Conservation (phyloP, 2,329 filamentous ascomycete genomes). For the Phialophora tarda region DNA sequence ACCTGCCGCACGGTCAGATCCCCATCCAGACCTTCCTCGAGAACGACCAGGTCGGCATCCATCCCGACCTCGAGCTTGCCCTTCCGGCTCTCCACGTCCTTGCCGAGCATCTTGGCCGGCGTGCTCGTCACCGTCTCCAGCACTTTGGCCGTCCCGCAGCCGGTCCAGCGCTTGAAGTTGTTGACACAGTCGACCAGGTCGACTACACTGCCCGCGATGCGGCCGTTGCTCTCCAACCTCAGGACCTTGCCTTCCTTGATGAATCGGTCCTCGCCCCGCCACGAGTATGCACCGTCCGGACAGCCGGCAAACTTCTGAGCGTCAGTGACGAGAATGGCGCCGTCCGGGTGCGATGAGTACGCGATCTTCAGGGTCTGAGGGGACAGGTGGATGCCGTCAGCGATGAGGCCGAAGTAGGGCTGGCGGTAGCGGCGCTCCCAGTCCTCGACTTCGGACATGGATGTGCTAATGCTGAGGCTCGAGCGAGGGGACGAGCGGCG, state of each 20-base stretch:
- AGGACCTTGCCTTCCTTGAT: conserved; percentile 69
- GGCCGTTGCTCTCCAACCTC: conserved; percentile 76
- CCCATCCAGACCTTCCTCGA: conserved; percentile 58
- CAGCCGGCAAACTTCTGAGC: conserved; percentile 87
- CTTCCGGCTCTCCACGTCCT: conserved; percentile 64
- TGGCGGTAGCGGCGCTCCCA: conserved; percentile 36
- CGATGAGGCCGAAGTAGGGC: conserved; percentile 87
- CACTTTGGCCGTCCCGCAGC: conserved; percentile 69
- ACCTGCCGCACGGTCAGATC: conserved; percentile 73
- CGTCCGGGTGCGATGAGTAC: conserved; percentile 81
- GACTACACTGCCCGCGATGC: conserved; percentile 71
- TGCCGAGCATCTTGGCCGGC: conserved; percentile 75
- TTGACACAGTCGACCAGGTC: conserved; percentile 81
- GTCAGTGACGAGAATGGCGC: conserved; percentile 88
- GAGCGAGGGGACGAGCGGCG: conserved; percentile 35
- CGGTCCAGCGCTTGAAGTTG: conserved; percentile 79
- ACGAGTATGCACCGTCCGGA: conserved; percentile 81
- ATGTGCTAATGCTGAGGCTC: conserved; percentile 35
- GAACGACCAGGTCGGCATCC: conserved; percentile 72
- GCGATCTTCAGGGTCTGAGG: conserved; percentile 88
- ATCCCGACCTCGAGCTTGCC: conserved; percentile 68
- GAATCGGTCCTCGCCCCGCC: conserved; percentile 74
- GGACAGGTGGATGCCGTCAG: conserved; percentile 88
- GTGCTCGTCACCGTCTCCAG: conserved; percentile 75
- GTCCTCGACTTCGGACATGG: conserved; percentile 31